Conservation (phyloP, 306 rosid genomes). For the Cicer chorassanicum region DNA sequence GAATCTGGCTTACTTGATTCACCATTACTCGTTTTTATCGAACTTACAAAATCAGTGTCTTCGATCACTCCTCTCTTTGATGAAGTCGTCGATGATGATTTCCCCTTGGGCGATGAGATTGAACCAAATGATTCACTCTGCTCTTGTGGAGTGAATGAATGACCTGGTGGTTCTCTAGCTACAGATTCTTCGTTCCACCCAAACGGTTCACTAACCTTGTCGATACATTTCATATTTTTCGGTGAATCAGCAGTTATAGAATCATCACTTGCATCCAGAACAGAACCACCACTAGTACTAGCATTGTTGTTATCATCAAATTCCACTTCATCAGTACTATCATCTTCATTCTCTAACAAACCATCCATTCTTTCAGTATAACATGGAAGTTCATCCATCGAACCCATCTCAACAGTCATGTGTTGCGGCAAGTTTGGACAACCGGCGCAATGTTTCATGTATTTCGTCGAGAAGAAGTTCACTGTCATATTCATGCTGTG, state of each 20-base stretch:
- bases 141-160: slow-evolving; percentile 40
- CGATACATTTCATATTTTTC: slow-evolving; percentile 14
- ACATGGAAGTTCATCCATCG: slow-evolving; percentile 87
- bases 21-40: slow-evolving; percentile 16
- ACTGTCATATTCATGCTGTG: slow-evolving; percentile 81
- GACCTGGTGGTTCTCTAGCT: slow-evolving; percentile 40
- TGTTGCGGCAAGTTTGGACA: slow-evolving; percentile 77
- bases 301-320: slow-evolving; percentile 27
- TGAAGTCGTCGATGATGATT: slow-evolving; percentile 34
- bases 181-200: slow-evolving; percentile 44
- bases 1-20: slow-evolving; percentile 44
- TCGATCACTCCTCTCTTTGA: slow-evolving; percentile 39
- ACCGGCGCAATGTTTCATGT: slow-evolving; percentile 72
- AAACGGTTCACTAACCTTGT: slow-evolving; percentile 18
- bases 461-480: slow-evolving; percentile 84
- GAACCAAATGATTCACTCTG: slow-evolving; percentile 37
- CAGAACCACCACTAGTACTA: slow-evolving; percentile 36
- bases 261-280: slow-evolving; percentile 42
- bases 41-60: slow-evolving; percentile 21
- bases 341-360: slow-evolving; percentile 59
- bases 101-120: slow-evolving; percentile 24
- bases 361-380: slow-evolving; percentile 55
- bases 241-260: slow-evolving; percentile 37
- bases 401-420: slow-evolving; percentile 66
- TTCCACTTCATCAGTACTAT: slow-evolving; percentile 50